Conservation (phyloP, 768 basidiomycete species). For the Termitomyces sp. region DNA sequence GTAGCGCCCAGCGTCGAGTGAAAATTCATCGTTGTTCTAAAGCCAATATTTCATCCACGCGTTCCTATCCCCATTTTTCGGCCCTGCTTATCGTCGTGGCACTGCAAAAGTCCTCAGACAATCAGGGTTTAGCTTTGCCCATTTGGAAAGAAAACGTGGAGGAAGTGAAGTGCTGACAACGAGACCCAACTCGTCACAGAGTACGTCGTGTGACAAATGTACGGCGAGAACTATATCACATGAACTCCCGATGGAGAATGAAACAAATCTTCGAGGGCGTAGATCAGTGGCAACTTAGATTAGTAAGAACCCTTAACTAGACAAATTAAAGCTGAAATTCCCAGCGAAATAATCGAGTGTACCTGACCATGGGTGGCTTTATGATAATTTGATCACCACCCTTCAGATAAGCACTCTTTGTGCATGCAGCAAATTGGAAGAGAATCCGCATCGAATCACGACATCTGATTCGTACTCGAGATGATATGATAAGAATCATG, state of each 20-base stretch:
- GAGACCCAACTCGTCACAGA: not conserved
- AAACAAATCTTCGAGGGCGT: not conserved
- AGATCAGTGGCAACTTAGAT: not conserved
- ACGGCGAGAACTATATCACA: not conserved
- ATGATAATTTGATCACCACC: not conserved
- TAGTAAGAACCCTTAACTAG: not conserved
- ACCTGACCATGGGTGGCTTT: not conserved
- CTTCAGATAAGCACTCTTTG: not conserved
- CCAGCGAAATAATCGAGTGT: not conserved
- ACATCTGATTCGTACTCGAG: not conserved
- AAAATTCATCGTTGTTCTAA: not conserved
- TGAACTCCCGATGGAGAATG: not conserved
- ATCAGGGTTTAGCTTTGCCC: not conserved
- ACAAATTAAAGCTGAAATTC: constrained; percentile 1
- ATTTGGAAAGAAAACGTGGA: not conserved
- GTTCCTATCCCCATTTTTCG: not conserved
- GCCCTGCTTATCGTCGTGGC: not conserved
- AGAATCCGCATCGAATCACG: not conserved
- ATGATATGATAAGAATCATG: not conserved
- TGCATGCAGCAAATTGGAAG: not conserved
- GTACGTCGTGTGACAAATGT: not conserved
- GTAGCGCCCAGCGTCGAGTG: not conserved
- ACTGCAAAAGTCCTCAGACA: not conserved
- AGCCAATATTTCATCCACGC: not conserved
- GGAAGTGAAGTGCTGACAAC: not conserved